Evolutionary conservation across 257 asterid genomes (phyloP), one percentile per base, ranked within the genome.

Genomic region (Solanum chmielewskii): DNA sequence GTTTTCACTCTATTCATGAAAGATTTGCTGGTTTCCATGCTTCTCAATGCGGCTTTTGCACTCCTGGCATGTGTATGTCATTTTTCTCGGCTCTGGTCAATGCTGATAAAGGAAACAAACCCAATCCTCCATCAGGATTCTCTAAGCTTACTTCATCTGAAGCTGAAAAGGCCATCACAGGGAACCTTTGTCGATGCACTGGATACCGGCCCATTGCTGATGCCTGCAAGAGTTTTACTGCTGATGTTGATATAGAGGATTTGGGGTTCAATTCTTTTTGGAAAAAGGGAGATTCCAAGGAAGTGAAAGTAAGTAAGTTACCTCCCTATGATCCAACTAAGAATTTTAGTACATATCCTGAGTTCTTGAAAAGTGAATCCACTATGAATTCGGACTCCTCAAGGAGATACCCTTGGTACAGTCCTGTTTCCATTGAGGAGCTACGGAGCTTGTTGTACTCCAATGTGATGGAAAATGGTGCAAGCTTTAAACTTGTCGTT

Each of bases 11-110:
- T 29, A 91, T 95, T 88, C 98, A 95, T 86, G 91, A 94, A 91
- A 89, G 98, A 3, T 92, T 95, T 88, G 87, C 97, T 1, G 98
- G 96, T 31, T 95, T 95, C 86, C 98, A 95, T 86, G 97, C 97
- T 83, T 92, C 98, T 87, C 98, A 94, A 68, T 95, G 98, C 84
- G 98, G 98, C 41, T 95, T 89, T 84, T 95, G 98, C 92, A 95
- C 94, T 39, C 96, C 98, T 15, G 98, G 98, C 76, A 91, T 95
- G 93, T 95, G 97, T 88, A 85, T 95, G 90, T 95, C 97, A 6
- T 86, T 95, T 68, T 94, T 88, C 89, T 91, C 98, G 18, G 94
- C 96, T 11, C 94, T 94, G 3, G 89, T 88, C 7, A 90, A 93
- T n/a, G 93, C 94, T 7, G 93, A 93, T 18, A 92, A 91, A 29